Conservation (phyloP, 352 stramenopile genomes). For the Pythium rhizo-oryzae region DNA sequence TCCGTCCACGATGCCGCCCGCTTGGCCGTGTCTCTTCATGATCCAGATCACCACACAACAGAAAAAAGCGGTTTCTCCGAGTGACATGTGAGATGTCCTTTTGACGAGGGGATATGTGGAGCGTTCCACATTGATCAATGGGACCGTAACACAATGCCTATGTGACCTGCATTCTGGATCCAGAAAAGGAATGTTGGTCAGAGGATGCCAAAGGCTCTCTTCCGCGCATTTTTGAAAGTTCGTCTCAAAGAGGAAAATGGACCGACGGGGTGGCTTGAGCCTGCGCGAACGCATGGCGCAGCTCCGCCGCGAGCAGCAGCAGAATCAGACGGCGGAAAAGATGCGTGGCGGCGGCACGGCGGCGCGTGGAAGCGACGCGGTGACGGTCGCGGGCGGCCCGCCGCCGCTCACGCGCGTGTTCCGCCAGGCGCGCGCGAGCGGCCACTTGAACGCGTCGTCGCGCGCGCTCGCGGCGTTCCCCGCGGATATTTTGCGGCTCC, state of each 20-base stretch:
- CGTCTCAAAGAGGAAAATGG: conserved; percentile 26
- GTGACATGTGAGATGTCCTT: conserved; percentile 14
- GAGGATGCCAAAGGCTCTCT: not conserved
- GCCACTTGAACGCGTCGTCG: conserved; percentile 66
- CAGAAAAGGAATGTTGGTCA: conserved; percentile 4
- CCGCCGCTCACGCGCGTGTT: conserved; percentile 37
- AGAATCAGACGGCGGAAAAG: not conserved
- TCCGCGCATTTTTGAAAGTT: conserved; percentile 19
- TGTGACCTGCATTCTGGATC: conserved; percentile 13
- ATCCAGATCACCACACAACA: not conserved
- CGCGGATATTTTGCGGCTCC: conserved; percentile 57
- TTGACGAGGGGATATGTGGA: conserved; percentile 3
- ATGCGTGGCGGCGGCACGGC: not conserved
- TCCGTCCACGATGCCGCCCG: not conserved
- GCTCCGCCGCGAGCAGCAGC: conserved; percentile 25
- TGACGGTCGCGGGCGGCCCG: conserved; percentile 1
- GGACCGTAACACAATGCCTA: conserved; percentile 3
- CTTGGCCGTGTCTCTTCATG: conserved; percentile 7
- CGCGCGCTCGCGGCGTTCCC: conserved; percentile 57
- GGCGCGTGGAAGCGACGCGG: not conserved
- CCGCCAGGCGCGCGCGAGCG: conserved; percentile 58
- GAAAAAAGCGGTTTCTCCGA: not conserved
- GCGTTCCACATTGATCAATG: conserved; percentile 14
- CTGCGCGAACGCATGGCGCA: conserved; percentile 46
- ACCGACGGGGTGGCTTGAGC: conserved; percentile 38